phyloP scores from a whole-genome alignment of 768 basidiomycete genomes.

The Pleurotus tuoliensis region DNA sequence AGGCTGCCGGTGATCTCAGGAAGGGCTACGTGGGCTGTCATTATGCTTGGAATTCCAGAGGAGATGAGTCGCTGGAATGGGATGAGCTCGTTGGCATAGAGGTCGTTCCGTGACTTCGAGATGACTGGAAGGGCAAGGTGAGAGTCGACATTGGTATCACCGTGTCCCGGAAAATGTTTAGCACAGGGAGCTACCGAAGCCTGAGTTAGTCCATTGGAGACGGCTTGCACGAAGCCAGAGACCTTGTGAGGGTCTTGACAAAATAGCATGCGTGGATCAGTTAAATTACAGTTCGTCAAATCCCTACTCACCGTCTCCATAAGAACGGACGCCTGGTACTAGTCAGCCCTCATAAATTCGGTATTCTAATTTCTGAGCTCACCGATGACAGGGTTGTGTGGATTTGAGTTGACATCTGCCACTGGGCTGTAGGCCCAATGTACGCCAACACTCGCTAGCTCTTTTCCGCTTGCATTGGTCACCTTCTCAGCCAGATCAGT shows the following conservation, averaged over 20 bases:
- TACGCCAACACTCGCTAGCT: conserved; percentile 58
- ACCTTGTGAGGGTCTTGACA: conserved; percentile 53
- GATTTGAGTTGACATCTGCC: conserved; percentile 69
- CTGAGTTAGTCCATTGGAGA: conserved; percentile 42
- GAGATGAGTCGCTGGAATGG: conserved; percentile 51
- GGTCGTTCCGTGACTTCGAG: conserved; percentile 38
- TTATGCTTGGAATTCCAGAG: conserved; percentile 47
- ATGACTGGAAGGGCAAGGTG: conserved; percentile 65
- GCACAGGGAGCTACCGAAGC: conserved; percentile 54
- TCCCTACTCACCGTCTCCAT: conserved; percentile 51
- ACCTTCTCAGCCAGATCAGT: conserved; percentile 42
- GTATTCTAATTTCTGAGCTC: conserved; percentile 12
- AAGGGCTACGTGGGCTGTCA: conserved; percentile 75
- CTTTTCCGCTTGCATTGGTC: conserved; percentile 43
- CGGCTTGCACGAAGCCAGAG: conserved; percentile 42
- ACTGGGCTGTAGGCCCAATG: conserved; percentile 74
- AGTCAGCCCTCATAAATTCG: background rate
- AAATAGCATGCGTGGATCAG: background rate
- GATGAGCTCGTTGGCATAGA: conserved; percentile 47
- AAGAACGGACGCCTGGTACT: conserved; percentile 58
- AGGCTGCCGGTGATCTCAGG: conserved; percentile 51
- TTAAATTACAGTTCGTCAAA: background rate
- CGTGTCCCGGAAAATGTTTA: conserved; percentile 76
- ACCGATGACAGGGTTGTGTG: conserved; percentile 71
- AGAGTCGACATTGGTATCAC: conserved; percentile 69